Base-by-base conservation (phyloP, 2,329 filamentous ascomycete genomes). In the Pestalotiopsis sp. region DNA sequence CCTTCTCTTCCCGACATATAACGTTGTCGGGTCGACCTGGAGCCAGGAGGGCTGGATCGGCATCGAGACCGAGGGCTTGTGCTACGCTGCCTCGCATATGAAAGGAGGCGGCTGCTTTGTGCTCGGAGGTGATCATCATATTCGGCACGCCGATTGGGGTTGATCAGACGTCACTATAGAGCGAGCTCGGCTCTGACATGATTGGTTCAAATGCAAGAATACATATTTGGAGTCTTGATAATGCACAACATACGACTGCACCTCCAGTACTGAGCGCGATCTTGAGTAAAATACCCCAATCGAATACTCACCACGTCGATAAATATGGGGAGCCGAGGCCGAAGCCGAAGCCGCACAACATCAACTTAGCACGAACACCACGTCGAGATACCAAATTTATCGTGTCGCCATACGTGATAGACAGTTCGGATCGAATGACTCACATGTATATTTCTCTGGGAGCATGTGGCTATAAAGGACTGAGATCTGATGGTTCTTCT, bases 31-130 rank as follows among this genome's bases (percentile, higher is more conserved):
- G n/a, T 77, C 78, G 7, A 77, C 76, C 2, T 80, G 78, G 78
- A 72, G 73, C 11, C 74, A 75, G 45, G 73, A 78, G 4, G 80
- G 79, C 5, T 78, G 74, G 74, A 75, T 77, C 17, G 80, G 79
- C 1, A 74, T 81, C 25, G 79, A 80, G 71, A 78, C 79, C 3
- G 79, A 81, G 66, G 79, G 80, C 0, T 69, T 81, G 20, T 81
- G 78, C 70, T 81, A 80, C 59, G 66, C 74, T 49, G 74, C 74
- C 3, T 73, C 73, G 57, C 73, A 73, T 13, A 61, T 74, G 12
- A 71, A 74, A 45, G 75, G 75, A 11, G 74, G 75, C 38, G 73
- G 75, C 3, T 79, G 76, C 64, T 79, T 75, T 27, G 70, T 77
- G 7, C 64, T 78, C 13, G 77, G 76, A 17, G 77, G 77, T 9